Percentiles rank a stretch among this genome's conserved stretches.
Conservation (phyloP, 371 early-diverging fungal species). For the Saksenaea vasiformis region DNA sequence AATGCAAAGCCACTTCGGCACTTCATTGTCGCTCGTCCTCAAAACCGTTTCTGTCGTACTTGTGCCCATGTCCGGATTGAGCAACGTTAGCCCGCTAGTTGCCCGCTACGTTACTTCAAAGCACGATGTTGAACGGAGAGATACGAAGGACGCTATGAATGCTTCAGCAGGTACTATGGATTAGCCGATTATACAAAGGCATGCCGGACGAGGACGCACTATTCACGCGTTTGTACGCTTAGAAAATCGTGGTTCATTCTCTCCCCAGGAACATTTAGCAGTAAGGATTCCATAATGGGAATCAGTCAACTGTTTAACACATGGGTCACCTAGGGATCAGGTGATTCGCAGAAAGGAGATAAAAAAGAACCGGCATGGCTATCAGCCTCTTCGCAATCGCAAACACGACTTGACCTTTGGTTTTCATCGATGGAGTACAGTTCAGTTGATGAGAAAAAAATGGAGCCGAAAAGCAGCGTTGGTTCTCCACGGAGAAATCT, state of each 20-base stretch:
- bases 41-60: background rate
- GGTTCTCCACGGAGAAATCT: background rate
- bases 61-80: background rate
- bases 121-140: background rate
- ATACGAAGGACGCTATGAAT: background rate
- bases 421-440: background rate
- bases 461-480: background rate
- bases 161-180: background rate
- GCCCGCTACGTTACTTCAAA: background rate
- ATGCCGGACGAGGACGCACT: background rate
- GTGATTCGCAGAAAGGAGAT: background rate
- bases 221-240: background rate
- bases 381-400: background rate
- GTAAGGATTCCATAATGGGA: background rate
- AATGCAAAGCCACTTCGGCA: too few relatives aligned
- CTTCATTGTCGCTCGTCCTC: too few relatives aligned
- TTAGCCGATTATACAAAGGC: background rate
- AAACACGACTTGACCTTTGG: background rate
- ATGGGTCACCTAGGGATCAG: background rate
- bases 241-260: background rate
- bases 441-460: background rate
- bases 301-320: background rate
- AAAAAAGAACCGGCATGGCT: background rate
- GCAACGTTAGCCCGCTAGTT: background rate
- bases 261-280: background rate